Percentiles rank a stretch among this genome's conserved stretches.
phyloP scores from a whole-genome alignment of 2,329 filamentous ascomycete genomes.

The Pestalotiopsis sp. region DNA sequence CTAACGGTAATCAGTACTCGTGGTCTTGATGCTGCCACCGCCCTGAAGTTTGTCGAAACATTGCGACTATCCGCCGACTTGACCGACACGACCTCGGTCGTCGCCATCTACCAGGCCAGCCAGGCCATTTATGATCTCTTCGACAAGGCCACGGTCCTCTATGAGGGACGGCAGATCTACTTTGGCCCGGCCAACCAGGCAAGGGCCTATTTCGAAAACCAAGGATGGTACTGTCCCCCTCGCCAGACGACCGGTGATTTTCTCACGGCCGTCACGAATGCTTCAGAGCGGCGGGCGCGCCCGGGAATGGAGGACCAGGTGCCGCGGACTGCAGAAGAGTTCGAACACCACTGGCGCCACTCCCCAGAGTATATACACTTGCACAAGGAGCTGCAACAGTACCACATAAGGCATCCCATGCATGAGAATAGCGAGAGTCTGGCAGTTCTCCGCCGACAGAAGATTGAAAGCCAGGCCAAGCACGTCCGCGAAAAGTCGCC shows the following conservation, averaged over 20 bases:
- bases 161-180: conserved; percentile 67
- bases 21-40: conserved; percentile 73
- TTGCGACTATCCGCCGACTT: conserved; percentile 67
- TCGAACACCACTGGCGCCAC: conserved; percentile 50
- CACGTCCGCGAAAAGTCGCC: conserved; percentile 55
- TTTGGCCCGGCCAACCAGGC: conserved; percentile 64
- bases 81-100: conserved; percentile 58
- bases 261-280: conserved; percentile 68
- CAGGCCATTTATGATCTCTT: conserved; percentile 13
- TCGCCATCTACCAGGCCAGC: conserved; percentile 66
- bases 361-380: conserved; percentile 45
- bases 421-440: conserved; percentile 38
- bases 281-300: conserved; percentile 54
- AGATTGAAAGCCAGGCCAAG: conserved; percentile 51
- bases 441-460: conserved; percentile 45
- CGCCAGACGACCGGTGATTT: conserved; percentile 71
- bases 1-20: conserved; percentile 46
- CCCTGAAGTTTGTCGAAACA: conserved; percentile 70
- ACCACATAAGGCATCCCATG: conserved; percentile 46
- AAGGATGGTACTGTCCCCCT: conserved; percentile 67
- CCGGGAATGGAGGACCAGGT: conserved; percentile 61
- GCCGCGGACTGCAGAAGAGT: conserved; percentile 70
- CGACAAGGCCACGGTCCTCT: conserved; percentile 53
- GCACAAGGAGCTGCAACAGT: conserved; percentile 47
- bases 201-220: conserved; percentile 64